These are phyloP conservation scores for Cicer pinnatifidum DNA, from an alignment of 306 rosid species.

Conservation along the genomic window DNA sequence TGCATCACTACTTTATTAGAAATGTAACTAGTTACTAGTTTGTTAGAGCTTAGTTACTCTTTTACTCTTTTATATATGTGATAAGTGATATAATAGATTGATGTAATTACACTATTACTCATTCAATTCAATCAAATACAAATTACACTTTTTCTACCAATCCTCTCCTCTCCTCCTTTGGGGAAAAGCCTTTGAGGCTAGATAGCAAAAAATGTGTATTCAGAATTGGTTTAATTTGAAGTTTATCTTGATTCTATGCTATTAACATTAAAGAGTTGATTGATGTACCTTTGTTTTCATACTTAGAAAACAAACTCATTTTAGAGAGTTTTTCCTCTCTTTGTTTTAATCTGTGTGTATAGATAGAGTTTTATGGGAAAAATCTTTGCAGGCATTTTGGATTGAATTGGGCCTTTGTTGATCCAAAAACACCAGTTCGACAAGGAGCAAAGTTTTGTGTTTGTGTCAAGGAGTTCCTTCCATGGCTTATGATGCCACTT, in stretches of 20 bases:
- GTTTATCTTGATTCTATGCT: not conserved
- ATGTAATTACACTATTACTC: not conserved
- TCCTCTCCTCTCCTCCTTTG: not conserved
- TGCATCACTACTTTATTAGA: not conserved
- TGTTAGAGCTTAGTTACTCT: not conserved
- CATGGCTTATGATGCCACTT: constrained; percentile 97
- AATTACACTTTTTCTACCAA: not conserved
- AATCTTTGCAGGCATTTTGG: constrained; percentile 76
- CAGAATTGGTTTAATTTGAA: not conserved
- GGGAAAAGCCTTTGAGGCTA: not conserved
- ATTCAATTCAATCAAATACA: not conserved
- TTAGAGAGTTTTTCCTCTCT: not conserved
- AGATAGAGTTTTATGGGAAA: not conserved
- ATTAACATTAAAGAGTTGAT: not conserved
- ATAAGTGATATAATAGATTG: not conserved
- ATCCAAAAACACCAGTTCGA: constrained; percentile 70
- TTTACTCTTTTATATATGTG: not conserved
- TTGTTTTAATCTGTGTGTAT: constrained; percentile 16
- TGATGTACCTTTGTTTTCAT: not conserved
- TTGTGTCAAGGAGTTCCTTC: constrained; percentile 85
- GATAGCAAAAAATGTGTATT: constrained; percentile 4
- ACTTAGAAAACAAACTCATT: not conserved
- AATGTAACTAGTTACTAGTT: not conserved
- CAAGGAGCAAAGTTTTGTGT: constrained; percentile 78
- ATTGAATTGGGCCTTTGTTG: constrained; percentile 91